Conservation (phyloP, 345 rosid genomes). For the Pseudoturritis turrita region DNA sequence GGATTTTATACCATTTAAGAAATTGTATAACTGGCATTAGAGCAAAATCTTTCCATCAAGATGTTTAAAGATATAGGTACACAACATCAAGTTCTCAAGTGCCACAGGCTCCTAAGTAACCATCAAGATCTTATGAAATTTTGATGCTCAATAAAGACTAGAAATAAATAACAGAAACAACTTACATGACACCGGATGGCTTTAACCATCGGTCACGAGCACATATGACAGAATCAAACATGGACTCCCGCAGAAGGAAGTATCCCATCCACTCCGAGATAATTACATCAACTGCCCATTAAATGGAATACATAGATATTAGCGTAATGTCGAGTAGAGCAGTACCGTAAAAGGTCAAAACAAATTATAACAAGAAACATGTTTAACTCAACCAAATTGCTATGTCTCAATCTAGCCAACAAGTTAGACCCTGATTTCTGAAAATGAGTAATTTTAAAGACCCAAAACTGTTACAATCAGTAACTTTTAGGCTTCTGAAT, state of each 20-base stretch:
- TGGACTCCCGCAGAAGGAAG: conserved; percentile 92
- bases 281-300: conserved; percentile 82
- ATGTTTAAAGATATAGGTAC: background rate
- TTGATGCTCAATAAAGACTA: background rate
- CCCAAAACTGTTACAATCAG: background rate
- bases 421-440: background rate
- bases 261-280: conserved; percentile 99
- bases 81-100: background rate
- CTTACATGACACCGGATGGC: conserved; percentile 92
- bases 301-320: background rate
- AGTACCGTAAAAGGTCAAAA: background rate
- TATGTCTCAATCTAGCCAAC: background rate
- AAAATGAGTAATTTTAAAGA: background rate
- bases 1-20: background rate
- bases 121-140: background rate
- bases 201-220: conserved; percentile 99
- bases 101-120: background rate
- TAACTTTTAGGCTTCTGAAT: too few species aligned
- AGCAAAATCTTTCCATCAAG: background rate
- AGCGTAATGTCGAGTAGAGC: background rate
- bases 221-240: conserved; percentile 96
- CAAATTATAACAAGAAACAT: background rate
- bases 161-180: background rate
- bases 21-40: background rate
- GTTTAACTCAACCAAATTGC: background rate